phyloP scores from a whole-genome alignment of 1,284 basidiomycete genomes.

The Inonotus hispidus region DNA sequence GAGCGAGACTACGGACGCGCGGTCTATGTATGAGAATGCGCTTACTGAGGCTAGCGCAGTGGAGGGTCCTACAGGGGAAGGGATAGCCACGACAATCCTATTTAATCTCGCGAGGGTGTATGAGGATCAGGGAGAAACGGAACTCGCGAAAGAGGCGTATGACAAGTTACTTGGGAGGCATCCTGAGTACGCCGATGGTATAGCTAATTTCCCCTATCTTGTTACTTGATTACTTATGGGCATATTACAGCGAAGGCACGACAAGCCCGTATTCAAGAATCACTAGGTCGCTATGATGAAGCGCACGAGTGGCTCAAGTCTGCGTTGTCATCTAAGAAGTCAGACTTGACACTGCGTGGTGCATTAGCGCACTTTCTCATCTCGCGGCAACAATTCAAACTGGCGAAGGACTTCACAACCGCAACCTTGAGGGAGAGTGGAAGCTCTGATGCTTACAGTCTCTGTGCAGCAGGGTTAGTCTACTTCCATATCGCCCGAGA shows the following conservation, averaged over 20 bases:
- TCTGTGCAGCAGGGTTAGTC: slow-evolving; percentile 84
- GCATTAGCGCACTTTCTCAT: slow-evolving; percentile 75
- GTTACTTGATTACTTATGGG: not conserved
- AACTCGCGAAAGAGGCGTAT: slow-evolving; percentile 77
- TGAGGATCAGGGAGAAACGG: slow-evolving; percentile 72
- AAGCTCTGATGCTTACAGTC: slow-evolving; percentile 83
- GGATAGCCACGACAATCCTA: slow-evolving; percentile 73
- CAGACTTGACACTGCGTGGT: slow-evolving; percentile 58
- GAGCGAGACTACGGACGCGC: slow-evolving; percentile 51
- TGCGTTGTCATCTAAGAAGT: slow-evolving; percentile 64
- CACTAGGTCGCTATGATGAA: slow-evolving; percentile 65
- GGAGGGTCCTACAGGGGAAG: slow-evolving; percentile 50
- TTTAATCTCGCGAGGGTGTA: slow-evolving; percentile 88
- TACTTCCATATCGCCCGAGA: slow-evolving; percentile 83
- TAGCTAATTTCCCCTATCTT: slow-evolving; percentile 27
- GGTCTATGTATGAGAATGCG: slow-evolving; percentile 61
- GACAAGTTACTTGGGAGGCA: slow-evolving; percentile 79
- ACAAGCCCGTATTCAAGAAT: slow-evolving; percentile 72
- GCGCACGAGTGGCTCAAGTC: slow-evolving; percentile 88
- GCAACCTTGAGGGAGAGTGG: slow-evolving; percentile 79
- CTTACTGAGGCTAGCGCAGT: slow-evolving; percentile 50
- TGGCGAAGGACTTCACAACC: slow-evolving; percentile 82
- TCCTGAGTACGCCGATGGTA: slow-evolving; percentile 92
- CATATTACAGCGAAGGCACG: slow-evolving; percentile 75
- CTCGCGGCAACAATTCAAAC: slow-evolving; percentile 61